Base-by-base conservation (phyloP, 805 yeast species). In the Saturnispora quitensis region DNA sequence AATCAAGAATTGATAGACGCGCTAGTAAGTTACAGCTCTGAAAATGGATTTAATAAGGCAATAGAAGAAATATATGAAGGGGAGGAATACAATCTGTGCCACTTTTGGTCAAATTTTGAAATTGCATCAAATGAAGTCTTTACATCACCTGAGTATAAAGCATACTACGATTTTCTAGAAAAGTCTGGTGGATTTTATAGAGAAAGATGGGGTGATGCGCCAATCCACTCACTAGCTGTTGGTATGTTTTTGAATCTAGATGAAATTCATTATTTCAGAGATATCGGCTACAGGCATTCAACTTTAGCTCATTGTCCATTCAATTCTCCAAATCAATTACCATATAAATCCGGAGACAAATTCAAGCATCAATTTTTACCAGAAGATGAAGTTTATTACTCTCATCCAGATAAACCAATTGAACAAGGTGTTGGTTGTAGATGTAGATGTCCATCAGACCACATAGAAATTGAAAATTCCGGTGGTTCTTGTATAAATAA, bases 141-240 rank as follows among this genome's bases (percentile, higher is more conserved):
- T 72, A 73, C 76, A 43, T 79, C 86, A 22, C 74, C 77, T 5
- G 64, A 73, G 20, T 93, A 91, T 67, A 74, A 79, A 47, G 72
- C 73, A 25, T 90, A 82, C 64, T 88, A 87, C 65, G 69, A 81
- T 40, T 77, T 72, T 58, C 67, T 91, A 47, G 97, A 93, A 51
- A 47, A 66, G 7, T 70, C 81, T 4, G 88, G 90, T 10, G 97
- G 98, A 0, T 90, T 91, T 62, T 89, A 82, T 75, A 75, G 77
- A 50, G 97, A 93, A 65, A 72, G 99, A 61, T 91, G 98, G 98
- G 98, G 98, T 2, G 98, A 91, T 73, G 97, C 97, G 0, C 96
- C 97, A 0, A 82, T 91, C 4, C 97, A 89, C 65, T 84, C 97
- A 0, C 67, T 93, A 22, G 98, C 95, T 0, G 78, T 86, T 5